Evolutionary conservation across 2,329 filamentous ascomycete genomes (phyloP).

Genomic region (Chrysoporthe cubensis): DNA sequence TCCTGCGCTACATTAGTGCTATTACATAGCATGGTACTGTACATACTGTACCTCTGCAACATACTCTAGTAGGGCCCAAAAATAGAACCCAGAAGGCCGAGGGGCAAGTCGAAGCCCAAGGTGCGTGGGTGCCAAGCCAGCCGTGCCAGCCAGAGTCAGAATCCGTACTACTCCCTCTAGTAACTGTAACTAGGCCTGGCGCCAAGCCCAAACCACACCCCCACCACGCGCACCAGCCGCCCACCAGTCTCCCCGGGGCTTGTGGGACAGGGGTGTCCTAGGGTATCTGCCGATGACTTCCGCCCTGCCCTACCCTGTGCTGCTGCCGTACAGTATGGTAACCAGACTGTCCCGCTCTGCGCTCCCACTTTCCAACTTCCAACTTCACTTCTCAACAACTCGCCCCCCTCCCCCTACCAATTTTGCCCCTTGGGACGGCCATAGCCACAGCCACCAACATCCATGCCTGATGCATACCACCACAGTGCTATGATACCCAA

Average conservation of each 20-base stretch:
- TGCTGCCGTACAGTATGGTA: no score
- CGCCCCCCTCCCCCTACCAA: neutral
- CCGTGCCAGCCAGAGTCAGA: no score
- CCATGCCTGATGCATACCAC: neutral
- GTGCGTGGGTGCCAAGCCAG: no score
- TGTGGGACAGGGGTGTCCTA: neutral
- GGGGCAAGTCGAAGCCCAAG: neutral
- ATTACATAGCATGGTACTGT: neutral
- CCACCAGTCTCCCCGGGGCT: neutral
- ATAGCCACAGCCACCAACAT: neutral
- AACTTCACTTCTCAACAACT: neutral
- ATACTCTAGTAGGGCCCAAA: neutral
- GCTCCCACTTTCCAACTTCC: conserved; percentile 5
- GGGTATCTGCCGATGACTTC: conserved; percentile 8
- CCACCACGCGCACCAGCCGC: neutral
- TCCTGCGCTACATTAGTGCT: neutral
- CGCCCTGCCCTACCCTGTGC: neutral
- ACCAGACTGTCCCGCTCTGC: neutral
- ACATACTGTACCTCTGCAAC: neutral
- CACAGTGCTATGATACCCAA: neutral
- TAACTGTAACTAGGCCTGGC: neutral
- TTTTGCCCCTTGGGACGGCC: neutral
- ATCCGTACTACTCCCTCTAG: neutral
- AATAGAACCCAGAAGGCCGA: neutral
- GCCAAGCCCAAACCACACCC: neutral